A percentile compares a stretch with the other conserved stretches of the same genome.
Evolutionary conservation across 148 eudicot genomes (phyloP).

Genomic region (Vaccinium darrowii): DNA sequence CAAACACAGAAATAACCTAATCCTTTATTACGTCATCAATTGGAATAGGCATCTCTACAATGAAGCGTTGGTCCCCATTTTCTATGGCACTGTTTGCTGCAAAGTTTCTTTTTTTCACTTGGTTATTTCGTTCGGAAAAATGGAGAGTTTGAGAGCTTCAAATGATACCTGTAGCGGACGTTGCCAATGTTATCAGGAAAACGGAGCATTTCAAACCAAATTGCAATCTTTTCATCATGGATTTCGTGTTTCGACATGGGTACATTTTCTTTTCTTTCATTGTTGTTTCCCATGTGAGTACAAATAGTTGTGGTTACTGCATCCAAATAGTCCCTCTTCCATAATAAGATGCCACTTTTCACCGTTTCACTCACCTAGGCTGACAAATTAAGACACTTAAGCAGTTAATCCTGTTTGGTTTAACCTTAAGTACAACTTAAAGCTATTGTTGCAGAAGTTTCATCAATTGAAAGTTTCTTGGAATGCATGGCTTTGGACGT

Average conservation of each 20-base stretch:
- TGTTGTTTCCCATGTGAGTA: neutral
- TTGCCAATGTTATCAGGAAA: conserved; percentile 56
- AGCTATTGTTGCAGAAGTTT: neutral
- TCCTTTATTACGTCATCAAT: neutral
- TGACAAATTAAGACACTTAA: neutral
- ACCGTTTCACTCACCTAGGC: neutral
- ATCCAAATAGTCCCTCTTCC: neutral
- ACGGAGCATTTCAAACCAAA: conserved; percentile 68
- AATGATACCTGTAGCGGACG: conserved; percentile 54
- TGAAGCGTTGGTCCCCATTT: conserved; percentile 2
- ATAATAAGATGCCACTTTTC: neutral
- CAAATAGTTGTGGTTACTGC: neutral
- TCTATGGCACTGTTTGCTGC: neutral
- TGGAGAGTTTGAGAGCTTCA: conserved; percentile 94
- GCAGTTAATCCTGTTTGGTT: neutral
- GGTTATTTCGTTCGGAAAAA: conserved; percentile 39
- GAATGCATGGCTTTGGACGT: neutral
- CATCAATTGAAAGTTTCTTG: neutral
- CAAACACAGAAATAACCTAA: neutral
- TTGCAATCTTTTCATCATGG: conserved; percentile 85
- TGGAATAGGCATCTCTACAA: neutral
- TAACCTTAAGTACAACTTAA: neutral
- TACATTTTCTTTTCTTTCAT: conserved; percentile 29
- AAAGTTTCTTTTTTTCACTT: neutral
- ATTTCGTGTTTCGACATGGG: conserved; percentile 95